Evolutionary conservation across 2,329 filamentous ascomycete species (phyloP).

Genomic region (Kalaharituber pfeilii): DNA sequence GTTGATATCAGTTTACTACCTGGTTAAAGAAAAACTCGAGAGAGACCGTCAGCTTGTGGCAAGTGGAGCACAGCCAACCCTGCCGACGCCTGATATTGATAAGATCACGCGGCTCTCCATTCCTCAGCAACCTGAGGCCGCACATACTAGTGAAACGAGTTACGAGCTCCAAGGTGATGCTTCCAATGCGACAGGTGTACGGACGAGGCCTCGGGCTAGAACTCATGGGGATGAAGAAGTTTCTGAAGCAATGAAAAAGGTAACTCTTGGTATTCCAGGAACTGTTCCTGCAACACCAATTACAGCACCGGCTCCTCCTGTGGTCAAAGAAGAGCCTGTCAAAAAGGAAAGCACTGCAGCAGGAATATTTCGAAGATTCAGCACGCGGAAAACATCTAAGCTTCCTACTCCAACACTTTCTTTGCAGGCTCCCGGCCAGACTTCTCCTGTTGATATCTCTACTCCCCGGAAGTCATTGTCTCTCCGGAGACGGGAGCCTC

Average conservation of each 20-base stretch:
- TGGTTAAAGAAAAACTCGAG: conserved; percentile 88
- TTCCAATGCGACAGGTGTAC: conserved; percentile 41
- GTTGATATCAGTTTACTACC: conserved; percentile 80
- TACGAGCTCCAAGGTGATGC: conserved; percentile 58
- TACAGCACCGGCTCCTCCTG: conserved; percentile 30
- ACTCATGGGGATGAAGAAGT: conserved; percentile 92
- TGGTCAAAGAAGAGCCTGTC: conserved; percentile 29
- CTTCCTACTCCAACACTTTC: conserved; percentile 56
- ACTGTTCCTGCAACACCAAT: conserved; percentile 33
- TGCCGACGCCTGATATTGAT: conserved; percentile 11
- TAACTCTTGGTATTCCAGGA: conserved; percentile 36
- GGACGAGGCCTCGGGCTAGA: conserved; percentile 66
- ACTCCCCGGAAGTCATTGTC: conserved; percentile 76
- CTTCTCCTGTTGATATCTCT: conserved; percentile 30
- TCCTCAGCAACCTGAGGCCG: conserved; percentile 57
- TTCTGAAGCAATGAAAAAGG: conserved; percentile 51
- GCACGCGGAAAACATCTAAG: conserved; percentile 55
- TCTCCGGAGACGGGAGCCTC: conserved; percentile 44
- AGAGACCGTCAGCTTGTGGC: conserved; percentile 40
- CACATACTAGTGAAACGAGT: conserved; percentile 67
- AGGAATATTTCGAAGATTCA: conserved; percentile 73
- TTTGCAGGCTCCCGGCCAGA: conserved; percentile 59
- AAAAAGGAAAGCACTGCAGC: conserved; percentile 80
- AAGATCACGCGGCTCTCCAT: conserved; percentile 35
- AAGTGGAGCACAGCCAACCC: conserved; percentile 12